Evolutionary conservation across 495 filamentous ascomycete species (phyloP), one percentile per base, ranked within the genome.

Genomic region (Penicillium roqueforti): DNA sequence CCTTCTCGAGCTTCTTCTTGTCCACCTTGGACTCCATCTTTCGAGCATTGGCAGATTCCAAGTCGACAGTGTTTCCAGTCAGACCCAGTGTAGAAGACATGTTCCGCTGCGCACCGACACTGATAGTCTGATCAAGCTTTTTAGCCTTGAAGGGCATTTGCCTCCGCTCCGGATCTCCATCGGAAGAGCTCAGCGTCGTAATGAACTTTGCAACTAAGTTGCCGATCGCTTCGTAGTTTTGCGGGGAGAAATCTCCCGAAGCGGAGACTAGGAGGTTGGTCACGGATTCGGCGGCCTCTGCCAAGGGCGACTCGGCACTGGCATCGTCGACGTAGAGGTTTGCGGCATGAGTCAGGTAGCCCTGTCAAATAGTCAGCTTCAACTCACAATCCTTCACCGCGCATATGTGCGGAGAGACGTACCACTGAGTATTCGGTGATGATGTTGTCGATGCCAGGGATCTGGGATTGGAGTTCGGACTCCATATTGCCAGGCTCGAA

Each of bases 1-100:
- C 93, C 77, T 99, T 99, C 72, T 99, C 93, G 1, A 99, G 86
- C 79, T 99, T 99, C 85, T 97, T 99, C 69, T 85, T 84, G 73
- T 99, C 95, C 46, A 99, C 93, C 60, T 91, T 87, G 53, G 92
- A 97, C 74, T 99, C 93, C 22, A 99, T 87, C 77, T 97, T 97
- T 47, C 92, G 79, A 18, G 82, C 74, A 60, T 91, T 92, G 57
- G 91, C 91, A 34, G 93, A 93, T 68, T 99, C 93, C 40, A 99
- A 78, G 67, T 99, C 93, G 28, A 97, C 91, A 45, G 76, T 83
- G 18, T 84, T 87, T 48, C 87, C 88, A 19, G 91, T 83, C 22
- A 99, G 83, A 11, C 90, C 92, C 61, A 97, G 70, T 0, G 93
- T 99, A 3, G 93, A 95, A 18, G 93, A 98, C 66, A 97, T 90